phyloP scores from a whole-genome alignment of 1,284 basidiomycete species.

The Moniliophthora roreri region DNA sequence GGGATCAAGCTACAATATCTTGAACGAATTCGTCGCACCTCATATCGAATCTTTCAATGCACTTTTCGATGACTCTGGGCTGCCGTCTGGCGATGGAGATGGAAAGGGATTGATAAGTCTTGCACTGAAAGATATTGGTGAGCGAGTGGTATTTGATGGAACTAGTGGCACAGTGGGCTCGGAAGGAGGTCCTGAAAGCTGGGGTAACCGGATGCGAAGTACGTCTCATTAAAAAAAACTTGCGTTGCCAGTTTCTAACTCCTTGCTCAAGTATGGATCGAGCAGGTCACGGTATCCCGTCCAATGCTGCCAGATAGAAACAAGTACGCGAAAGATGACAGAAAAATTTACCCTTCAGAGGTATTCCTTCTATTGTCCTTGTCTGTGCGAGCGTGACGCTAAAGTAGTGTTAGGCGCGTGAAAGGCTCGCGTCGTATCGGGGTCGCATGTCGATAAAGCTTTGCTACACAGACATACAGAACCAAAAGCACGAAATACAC shows the following conservation, averaged over 20 bases:
- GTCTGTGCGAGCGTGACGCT: neutral
- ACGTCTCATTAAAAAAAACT: conserved; percentile 33
- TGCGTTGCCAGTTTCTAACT: conserved; percentile 9
- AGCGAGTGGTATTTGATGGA: conserved; percentile 93
- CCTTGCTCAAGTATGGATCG: conserved; percentile 71
- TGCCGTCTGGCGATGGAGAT: conserved; percentile 71
- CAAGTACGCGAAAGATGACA: conserved; percentile 64
- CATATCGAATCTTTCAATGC: conserved; percentile 98
- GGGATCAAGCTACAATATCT: conserved; percentile 74
- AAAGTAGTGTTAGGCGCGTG: conserved; percentile 67
- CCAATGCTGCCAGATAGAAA: conserved; percentile 91
- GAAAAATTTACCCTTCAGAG: conserved; percentile 88
- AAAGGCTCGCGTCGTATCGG: conserved; percentile 90
- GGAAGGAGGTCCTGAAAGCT: conserved; percentile 56
- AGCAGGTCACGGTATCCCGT: conserved; percentile 80
- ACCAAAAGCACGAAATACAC: conserved; percentile 74
- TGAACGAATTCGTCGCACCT: conserved; percentile 93
- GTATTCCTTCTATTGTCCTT: conserved; percentile 39
- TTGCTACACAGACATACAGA: conserved; percentile 78
- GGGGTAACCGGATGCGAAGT: conserved; percentile 85
- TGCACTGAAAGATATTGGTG: conserved; percentile 82
- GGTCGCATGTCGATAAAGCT: conserved; percentile 91
- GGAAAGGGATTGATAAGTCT: conserved; percentile 81
- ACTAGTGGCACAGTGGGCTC: conserved; percentile 34
- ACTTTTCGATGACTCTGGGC: conserved; percentile 84